Evolutionary conservation across 2,329 filamentous ascomycete species (phyloP).

Genomic region (Ascochyta clinopodiicola): DNA sequence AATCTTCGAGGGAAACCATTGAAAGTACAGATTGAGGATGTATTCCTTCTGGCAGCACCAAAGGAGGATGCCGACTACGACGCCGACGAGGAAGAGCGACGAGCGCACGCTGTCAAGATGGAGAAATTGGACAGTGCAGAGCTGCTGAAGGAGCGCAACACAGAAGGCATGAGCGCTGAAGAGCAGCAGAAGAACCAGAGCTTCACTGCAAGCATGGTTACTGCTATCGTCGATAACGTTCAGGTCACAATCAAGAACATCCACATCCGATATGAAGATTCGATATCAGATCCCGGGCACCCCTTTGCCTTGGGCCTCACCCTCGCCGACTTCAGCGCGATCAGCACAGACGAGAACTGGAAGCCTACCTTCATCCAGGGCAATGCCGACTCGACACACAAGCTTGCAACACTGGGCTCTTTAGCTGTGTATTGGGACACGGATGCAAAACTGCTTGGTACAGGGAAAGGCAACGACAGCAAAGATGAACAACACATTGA

Average conservation of each 20-base stretch:
- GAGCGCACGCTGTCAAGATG: conserved; percentile 93
- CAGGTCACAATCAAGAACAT: conserved; percentile 99
- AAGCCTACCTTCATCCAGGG: conserved; percentile 95
- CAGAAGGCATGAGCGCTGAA: conserved; percentile 91
- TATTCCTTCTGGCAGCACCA: conserved; percentile 91
- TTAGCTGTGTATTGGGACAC: conserved; percentile 98
- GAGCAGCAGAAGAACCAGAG: conserved; percentile 98
- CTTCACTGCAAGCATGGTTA: conserved; percentile 92
- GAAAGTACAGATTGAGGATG: conserved; percentile 94
- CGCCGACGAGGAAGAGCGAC: conserved; percentile 85
- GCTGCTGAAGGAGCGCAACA: conserved; percentile 86
- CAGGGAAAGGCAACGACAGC: conserved; percentile 74
- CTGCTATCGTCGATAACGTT: conserved; percentile 97
- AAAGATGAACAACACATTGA: conserved; percentile 66
- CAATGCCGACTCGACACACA: conserved; percentile 82
- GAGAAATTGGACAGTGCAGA: conserved; percentile 98
- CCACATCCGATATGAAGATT: conserved; percentile 97
- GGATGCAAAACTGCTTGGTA: conserved; percentile 81
- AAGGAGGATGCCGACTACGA: conserved; percentile 96
- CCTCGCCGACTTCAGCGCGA: conserved; percentile 93
- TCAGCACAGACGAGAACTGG: conserved; percentile 96
- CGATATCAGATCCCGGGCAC: conserved; percentile 91
- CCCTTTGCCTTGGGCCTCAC: conserved; percentile 93
- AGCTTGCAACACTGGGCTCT: conserved; percentile 87
- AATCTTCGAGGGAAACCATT: conserved; percentile 94